Evolutionary conservation across 2,329 filamentous ascomycete genomes (phyloP).

Genomic region (Botryotinia calthae): DNA sequence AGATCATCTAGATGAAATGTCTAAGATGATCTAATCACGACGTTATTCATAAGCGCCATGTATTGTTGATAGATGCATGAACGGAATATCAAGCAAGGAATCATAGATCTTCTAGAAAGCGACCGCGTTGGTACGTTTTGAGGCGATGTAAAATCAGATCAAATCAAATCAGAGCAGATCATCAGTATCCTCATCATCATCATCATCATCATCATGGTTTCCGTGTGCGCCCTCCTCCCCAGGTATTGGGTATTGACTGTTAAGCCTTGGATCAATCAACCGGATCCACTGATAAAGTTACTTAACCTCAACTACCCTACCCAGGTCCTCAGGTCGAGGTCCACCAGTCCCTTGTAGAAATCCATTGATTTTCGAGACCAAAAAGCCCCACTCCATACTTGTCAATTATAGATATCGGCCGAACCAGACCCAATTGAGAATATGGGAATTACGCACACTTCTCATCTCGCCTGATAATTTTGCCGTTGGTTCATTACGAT

Average conservation of each 20-base stretch:
- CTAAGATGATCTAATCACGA: not conserved
- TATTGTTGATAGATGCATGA: not conserved
- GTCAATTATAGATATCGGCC: conserved; percentile 6
- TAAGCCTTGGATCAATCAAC: not conserved
- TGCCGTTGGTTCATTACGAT: not conserved
- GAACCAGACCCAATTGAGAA: not conserved
- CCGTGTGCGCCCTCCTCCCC: not conserved
- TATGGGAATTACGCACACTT: not conserved
- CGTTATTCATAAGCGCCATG: not conserved
- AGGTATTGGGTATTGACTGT: not conserved
- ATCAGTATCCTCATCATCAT: not conserved
- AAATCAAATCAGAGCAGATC: not conserved
- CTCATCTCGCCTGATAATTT: not conserved
- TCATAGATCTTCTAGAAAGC: not conserved
- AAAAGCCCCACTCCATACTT: not conserved
- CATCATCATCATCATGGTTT: not conserved
- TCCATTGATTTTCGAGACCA: not conserved
- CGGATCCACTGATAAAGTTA: not conserved
- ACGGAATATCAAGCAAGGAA: not conserved
- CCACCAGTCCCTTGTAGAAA: not conserved
- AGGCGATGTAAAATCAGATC: not conserved
- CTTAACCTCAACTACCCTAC: too few species aligned
- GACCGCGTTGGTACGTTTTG: too few species aligned
- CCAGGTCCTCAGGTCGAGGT: not conserved
- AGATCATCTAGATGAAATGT: not conserved